Evolutionary conservation across 148 eudicot species (phyloP).

Genomic region (Agrostemma githago): DNA sequence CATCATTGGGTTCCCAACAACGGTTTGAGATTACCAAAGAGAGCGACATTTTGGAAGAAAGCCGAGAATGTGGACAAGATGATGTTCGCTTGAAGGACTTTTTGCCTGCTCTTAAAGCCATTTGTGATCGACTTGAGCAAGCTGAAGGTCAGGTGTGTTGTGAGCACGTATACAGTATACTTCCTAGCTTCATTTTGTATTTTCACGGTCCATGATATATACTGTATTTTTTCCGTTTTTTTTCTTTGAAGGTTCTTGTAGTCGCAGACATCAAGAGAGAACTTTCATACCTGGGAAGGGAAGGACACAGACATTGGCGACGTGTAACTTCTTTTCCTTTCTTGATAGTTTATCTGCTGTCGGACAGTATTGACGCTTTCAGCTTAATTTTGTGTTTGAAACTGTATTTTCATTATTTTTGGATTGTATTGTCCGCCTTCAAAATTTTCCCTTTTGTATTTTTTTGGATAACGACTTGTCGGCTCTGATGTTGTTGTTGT

Average conservation of each 20-base stretch:
- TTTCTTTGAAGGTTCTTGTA: conserved; percentile 64
- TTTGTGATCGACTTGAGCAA: conserved; percentile 85
- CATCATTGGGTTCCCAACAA: conserved; percentile 71
- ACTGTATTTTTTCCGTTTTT: neutral
- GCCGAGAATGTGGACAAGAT: conserved; percentile 45
- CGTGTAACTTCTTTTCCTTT: conserved; percentile 41
- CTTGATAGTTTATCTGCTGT: neutral
- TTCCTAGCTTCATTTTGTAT: conserved; percentile 13
- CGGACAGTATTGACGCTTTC: neutral
- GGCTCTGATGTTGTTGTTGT: too few relatives aligned
- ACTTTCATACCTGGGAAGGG: conserved; percentile 59
- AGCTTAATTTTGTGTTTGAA: too few relatives aligned
- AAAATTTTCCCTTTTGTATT: too few relatives aligned
- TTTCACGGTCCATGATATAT: conserved; percentile 3
- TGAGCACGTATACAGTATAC: conserved; percentile 6
- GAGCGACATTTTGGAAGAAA: conserved; percentile 40
- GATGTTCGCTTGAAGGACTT: conserved; percentile 69
- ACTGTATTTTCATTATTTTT: too few relatives aligned
- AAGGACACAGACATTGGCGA: conserved; percentile 92
- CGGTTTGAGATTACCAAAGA: conserved; percentile 79
- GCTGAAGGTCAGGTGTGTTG: conserved; percentile 71
- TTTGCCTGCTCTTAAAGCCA: conserved; percentile 67
- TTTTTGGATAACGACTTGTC: too few relatives aligned
- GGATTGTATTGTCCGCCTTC: too few relatives aligned
- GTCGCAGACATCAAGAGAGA: conserved; percentile 75